Conservation (phyloP, 169 alveolate genomes). For the Plasmodium sp. region DNA sequence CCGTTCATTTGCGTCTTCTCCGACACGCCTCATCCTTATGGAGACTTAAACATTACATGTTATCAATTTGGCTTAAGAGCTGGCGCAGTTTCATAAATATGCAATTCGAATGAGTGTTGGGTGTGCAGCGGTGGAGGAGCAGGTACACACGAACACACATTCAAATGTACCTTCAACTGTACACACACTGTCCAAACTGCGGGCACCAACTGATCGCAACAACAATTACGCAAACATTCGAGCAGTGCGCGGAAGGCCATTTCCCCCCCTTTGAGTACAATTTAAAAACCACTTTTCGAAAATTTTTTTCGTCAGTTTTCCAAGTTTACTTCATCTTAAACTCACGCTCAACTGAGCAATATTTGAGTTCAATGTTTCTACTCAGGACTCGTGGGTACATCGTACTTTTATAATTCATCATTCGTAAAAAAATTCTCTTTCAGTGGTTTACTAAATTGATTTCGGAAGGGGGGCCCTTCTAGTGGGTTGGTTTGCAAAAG, state of each 20-base stretch:
- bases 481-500: not conserved
- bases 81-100: not conserved
- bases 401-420: constrained; percentile 53
- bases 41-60: not conserved
- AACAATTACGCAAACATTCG: not conserved
- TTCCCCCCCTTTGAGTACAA: not conserved
- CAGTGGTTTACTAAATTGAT: not conserved
- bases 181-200: not conserved
- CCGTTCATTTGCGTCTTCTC: not conserved
- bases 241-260: not conserved
- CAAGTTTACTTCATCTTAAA: constrained; percentile 37
- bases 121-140: not conserved
- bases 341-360: constrained; percentile 74
- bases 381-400: constrained; percentile 75
- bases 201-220: not conserved
- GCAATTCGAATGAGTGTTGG: not conserved
- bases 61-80: not conserved
- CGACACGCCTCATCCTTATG: not conserved
- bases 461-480: not conserved
- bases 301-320: constrained; percentile 35
- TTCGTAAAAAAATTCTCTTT: not conserved
- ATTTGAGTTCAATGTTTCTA: constrained; percentile 40
- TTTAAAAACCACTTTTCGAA: not conserved
- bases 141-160: not conserved
- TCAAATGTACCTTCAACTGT: not conserved